A percentile compares a stretch with the other conserved stretches of the same genome.
These are phyloP conservation scores for Irpex sp. DNA, from an alignment of 1,284 basidiomycete species.

Conservation along the genomic window DNA sequence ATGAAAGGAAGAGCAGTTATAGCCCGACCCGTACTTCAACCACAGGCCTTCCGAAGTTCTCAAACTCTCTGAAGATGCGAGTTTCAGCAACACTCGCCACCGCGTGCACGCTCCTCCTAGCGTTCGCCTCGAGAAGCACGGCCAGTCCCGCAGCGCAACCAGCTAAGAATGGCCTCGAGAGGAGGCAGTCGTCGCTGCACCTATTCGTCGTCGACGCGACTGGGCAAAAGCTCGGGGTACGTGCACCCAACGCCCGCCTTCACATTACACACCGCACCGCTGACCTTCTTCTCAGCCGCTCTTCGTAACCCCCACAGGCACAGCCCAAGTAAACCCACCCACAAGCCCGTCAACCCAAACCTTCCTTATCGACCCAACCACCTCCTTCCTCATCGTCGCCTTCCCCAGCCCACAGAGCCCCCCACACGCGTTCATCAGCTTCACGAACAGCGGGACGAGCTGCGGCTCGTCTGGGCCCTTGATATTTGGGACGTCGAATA, in stretches of 20 bases:
- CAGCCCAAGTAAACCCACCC: not conserved
- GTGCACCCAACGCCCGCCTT: not conserved
- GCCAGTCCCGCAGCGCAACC: not conserved
- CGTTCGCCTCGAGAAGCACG: not conserved
- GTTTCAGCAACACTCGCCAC: not conserved
- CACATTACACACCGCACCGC: not conserved
- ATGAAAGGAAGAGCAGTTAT: not conserved
- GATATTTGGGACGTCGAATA: not conserved
- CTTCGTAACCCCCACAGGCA: not conserved
- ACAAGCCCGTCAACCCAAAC: not conserved
- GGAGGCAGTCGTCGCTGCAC: not conserved
- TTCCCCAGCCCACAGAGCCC: not conserved
- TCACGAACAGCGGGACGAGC: not conserved
- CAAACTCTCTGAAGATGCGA: not conserved
- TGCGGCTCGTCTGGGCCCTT: not conserved
- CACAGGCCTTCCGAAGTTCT: not conserved
- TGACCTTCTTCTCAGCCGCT: not conserved
- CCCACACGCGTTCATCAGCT: slow-evolving; percentile 3
- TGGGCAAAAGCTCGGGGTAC: not conserved
- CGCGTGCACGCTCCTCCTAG: not conserved
- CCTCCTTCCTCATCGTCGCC: not conserved
- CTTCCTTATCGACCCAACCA: not conserved
- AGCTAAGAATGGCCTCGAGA: not conserved
- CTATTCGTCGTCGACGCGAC: not conserved
- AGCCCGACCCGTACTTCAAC: not conserved